Evolutionary conservation across 148 eudicot genomes (phyloP), one percentile per base, ranked within the genome.

Genomic region (Salicornia ramosissima): DNA sequence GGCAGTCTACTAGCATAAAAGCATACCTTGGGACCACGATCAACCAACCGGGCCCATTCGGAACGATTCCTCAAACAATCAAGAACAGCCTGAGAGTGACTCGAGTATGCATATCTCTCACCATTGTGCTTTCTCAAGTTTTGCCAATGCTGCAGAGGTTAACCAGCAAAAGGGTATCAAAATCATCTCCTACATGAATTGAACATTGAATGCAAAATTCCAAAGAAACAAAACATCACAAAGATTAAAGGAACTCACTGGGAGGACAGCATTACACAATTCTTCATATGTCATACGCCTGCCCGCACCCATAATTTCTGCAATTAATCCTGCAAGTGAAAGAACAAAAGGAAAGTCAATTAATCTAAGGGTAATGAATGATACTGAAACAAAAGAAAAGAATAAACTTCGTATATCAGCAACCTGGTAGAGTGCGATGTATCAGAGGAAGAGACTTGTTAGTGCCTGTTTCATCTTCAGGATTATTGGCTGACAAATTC

Each of bases 111-210:
- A 78, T 93, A 94, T 59, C 87, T 85, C 80, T 94, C 97, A 63
- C 98, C 98, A 81, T 94, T 94, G 77, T 94, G 98, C 84, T 94
- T 94, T 83, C 98, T 80, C 86, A 94, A 76, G 80, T 90, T 80
- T 39, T 84, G 87, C 98, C 98, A 94, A 55, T 94, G 98, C 98
- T 94, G 83, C 74, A 76, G 52, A 74, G 39, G 12, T 70, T 68
- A 67, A 63, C 15, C 71, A 65, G 24, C 28, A 36, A 46, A 64
- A 64, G 47, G 60, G 24, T 22, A 78, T 52, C 49, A 49, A 33
- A 64, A 10, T 12, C 59, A 59, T 10, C 53, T 64, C 30, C 18
- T 70, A 62, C 33, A 67, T 43, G 29, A 25, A 39, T 16, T 29
- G 25, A 65, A 71, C 14, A 39, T 34, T 30, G 5, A 55, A 58